Percentiles rank a stretch among this genome's conserved stretches.
Evolutionary conservation across 371 early-diverging fungal genomes (phyloP).

Genomic region (Nematocida ausubeli): DNA sequence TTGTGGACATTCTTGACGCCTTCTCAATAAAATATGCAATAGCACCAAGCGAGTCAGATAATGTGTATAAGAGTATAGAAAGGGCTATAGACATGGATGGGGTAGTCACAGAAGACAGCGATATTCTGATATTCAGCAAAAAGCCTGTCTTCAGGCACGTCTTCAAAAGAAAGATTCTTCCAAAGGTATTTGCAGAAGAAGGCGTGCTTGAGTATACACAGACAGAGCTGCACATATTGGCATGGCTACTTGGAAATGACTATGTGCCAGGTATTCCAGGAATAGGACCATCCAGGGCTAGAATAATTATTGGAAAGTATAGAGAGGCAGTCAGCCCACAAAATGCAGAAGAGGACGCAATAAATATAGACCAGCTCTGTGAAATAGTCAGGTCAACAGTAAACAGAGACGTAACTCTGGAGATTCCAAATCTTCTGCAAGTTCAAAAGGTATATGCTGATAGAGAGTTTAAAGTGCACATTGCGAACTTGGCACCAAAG

Average conservation of each 20-base stretch:
- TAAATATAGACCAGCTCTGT: neutral
- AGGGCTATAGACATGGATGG: slow-evolving; percentile 71
- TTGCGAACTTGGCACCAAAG: slow-evolving; percentile 12
- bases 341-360: neutral
- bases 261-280: slow-evolving; percentile 88
- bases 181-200: slow-evolving; percentile 72
- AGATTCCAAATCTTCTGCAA: neutral
- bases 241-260: slow-evolving; percentile 88
- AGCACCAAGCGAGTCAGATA: slow-evolving; percentile 42
- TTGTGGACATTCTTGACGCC: slow-evolving; percentile 32
- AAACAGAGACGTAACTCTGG: neutral
- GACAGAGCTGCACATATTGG: slow-evolving; percentile 75
- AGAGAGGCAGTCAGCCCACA: neutral
- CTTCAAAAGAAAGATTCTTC: slow-evolving; percentile 79
- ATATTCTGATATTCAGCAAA: slow-evolving; percentile 89
- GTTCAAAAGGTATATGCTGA: slow-evolving; percentile 27
- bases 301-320: slow-evolving; percentile 73
- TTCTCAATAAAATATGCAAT: slow-evolving; percentile 35
- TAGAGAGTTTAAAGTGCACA: slow-evolving; percentile 21
- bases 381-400: neutral
- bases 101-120: slow-evolving; percentile 93
- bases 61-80: slow-evolving; percentile 25
- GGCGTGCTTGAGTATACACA: slow-evolving; percentile 72
- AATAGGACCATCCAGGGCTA: slow-evolving; percentile 83
- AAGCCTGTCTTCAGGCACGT: slow-evolving; percentile 82